phyloP scores from a whole-genome alignment of 257 asterid species.

The Solanum piurae region DNA sequence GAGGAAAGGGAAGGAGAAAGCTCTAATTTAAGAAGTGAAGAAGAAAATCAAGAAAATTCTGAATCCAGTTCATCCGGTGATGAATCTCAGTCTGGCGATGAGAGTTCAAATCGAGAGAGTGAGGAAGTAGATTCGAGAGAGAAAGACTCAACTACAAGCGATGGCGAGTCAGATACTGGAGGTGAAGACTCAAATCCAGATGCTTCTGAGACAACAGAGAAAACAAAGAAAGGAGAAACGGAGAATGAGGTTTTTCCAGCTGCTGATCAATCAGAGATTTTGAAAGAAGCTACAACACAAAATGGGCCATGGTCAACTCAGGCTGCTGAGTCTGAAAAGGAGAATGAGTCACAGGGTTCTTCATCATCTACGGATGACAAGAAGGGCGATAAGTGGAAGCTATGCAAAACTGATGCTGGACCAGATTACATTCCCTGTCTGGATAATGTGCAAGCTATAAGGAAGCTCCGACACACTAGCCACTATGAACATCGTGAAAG shows the following conservation, averaged over 20 bases:
- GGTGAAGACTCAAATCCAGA: constrained; percentile 1
- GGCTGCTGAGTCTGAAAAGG: constrained; percentile 11
- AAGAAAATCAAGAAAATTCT: neutral
- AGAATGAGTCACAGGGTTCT: constrained; percentile 8
- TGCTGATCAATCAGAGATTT: constrained; percentile 12
- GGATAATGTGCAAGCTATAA: constrained; percentile 7
- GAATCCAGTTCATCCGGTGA: neutral
- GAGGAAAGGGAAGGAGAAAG: neutral
- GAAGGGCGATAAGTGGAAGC: constrained; percentile 5
- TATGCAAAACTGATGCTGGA: constrained; percentile 13
- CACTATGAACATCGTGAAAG: constrained; percentile 20
- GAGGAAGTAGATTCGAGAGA: neutral
- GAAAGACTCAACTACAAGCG: neutral
- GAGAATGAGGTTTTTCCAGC: constrained; percentile 10
- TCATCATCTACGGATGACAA: neutral
- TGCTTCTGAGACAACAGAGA: neutral
- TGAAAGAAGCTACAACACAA: constrained; percentile 10
- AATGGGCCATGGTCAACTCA: constrained; percentile 14
- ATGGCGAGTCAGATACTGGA: neutral
- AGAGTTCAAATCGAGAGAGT: neutral
- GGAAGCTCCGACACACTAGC: neutral
- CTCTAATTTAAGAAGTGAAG: neutral
- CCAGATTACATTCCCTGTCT: constrained; percentile 17
- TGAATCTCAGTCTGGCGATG: neutral
- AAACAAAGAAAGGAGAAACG: neutral